These are phyloP conservation scores for Lactarius vividus DNA, from an alignment of 768 basidiomycete species.

Conservation along the genomic window DNA sequence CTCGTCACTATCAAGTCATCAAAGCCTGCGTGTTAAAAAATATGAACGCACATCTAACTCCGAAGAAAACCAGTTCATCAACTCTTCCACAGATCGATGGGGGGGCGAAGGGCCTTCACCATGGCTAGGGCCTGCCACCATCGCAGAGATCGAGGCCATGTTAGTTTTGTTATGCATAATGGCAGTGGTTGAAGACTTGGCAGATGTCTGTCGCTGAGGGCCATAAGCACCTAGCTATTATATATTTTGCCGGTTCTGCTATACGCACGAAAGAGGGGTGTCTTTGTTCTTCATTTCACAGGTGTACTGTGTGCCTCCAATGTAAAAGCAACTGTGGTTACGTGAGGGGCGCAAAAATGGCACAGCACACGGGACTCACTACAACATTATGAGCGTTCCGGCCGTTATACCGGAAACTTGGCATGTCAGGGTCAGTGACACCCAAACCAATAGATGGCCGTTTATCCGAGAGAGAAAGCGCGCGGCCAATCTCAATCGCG, in stretches of 20 bases:
- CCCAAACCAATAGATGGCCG: no score
- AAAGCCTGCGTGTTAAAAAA: neutral
- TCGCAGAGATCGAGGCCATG: neutral
- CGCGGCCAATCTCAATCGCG: conserved; percentile 69
- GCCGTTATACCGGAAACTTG: neutral
- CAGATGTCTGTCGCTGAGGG: neutral
- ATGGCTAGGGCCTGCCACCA: neutral
- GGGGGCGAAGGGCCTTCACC: neutral
- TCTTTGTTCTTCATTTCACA: neutral
- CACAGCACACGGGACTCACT: no score
- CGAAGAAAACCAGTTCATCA: neutral
- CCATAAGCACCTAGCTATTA: neutral
- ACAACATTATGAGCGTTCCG: no score
- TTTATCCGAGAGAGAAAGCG: no score
- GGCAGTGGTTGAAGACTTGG: neutral
- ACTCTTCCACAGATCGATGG: neutral
- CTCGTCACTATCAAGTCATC: neutral
- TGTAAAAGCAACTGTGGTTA: neutral
- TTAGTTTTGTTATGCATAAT: neutral
- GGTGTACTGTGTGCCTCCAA: neutral
- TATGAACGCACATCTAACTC: neutral
- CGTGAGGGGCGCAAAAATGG: neutral
- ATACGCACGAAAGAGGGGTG: neutral
- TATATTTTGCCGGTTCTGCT: neutral
- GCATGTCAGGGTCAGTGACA: no score